Conservation (phyloP, 805 yeast genomes). For the Yarrowia divulgata region DNA sequence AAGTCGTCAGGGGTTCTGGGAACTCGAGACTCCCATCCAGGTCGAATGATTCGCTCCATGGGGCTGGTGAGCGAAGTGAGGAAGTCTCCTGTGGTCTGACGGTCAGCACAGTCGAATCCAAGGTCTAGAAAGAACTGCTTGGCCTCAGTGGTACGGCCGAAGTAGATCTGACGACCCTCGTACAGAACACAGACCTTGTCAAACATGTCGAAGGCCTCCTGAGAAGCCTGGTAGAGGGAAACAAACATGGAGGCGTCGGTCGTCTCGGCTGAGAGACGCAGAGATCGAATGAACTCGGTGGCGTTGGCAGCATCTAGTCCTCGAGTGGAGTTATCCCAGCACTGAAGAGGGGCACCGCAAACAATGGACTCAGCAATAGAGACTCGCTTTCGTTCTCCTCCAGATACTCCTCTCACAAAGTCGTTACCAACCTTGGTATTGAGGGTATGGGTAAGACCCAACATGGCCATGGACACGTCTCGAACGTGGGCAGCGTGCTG, state of each 20-base stretch:
- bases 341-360: slow-evolving; percentile 18
- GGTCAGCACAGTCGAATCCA: slow-evolving; percentile 64
- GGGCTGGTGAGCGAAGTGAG: slow-evolving; percentile 65
- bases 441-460: slow-evolving; percentile 18
- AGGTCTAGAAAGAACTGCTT: slow-evolving; percentile 58
- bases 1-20: slow-evolving; percentile 64
- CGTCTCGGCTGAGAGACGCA: slow-evolving; percentile 20
- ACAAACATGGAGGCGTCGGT: slow-evolving; percentile 25
- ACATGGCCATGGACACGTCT: slow-evolving; percentile 19
- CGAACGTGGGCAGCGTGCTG: slow-evolving; percentile 16
- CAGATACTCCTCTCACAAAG: slow-evolving; percentile 11
- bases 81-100: slow-evolving; percentile 68
- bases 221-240: slow-evolving; percentile 19
- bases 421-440: slow-evolving; percentile 22
- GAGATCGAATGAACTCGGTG: slow-evolving; percentile 20
- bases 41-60: slow-evolving; percentile 55
- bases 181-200: slow-evolving; percentile 20
- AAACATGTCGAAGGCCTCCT: slow-evolving; percentile 21
- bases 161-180: slow-evolving; percentile 49
- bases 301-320: slow-evolving; percentile 27
- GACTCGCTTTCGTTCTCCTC: slow-evolving; percentile 26
- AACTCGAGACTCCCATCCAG: slow-evolving; percentile 58
- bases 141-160: slow-evolving; percentile 61
- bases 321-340: slow-evolving; percentile 24
- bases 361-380: slow-evolving; percentile 9